Base-by-base conservation (phyloP, 179 eudicot genomes). In the Beta lomatogona region DNA sequence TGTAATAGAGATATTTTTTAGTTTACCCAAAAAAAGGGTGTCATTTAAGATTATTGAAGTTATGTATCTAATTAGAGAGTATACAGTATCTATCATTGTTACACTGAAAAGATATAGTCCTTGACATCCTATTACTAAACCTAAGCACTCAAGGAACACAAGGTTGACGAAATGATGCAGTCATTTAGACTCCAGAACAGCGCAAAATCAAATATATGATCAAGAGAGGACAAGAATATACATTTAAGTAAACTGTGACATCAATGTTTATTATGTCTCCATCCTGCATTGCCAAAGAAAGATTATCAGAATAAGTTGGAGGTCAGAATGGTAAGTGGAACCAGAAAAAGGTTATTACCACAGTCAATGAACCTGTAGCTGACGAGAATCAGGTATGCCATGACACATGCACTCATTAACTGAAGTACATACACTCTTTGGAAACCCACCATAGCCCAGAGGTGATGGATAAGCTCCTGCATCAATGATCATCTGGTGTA, bases 391-490 rank as follows among this genome's bases (percentile, higher is more conserved):
- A 69, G 99, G 99, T 86, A 95, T 90, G 74, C 99, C 99, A 85
- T 96, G 99, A 87, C 98, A 96, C 91, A 94, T 89, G 84, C 99
- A 96, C 88, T 96, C 98, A 82, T 96, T 96, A 55, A 96, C 93
- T 61, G 99, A 94, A 63, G 99, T 96, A 86, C 97, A 94, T 11
- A 96, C 97, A 86, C 99, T 96, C 84, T 96, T 96, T 50, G 99
- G 99, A 83, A 96, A 96, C 45, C 97, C 92, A 65, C 99, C 99
- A 75, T 96, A 96, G 69, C 98, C 99, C 82, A 96, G 86, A 82
- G 97, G 99, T 73, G 99, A 96, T 60, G 99, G 99, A 85, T 94
- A 96, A 82, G 99, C 99, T 86, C 99, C 99, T 81, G 94, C 92
- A 77, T 96, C 98, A 55, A 94, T 87, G 63, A 96, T 94, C 98